Evolutionary conservation across 768 basidiomycete species (phyloP).

Genomic region (Filobasidium floriforme): DNA sequence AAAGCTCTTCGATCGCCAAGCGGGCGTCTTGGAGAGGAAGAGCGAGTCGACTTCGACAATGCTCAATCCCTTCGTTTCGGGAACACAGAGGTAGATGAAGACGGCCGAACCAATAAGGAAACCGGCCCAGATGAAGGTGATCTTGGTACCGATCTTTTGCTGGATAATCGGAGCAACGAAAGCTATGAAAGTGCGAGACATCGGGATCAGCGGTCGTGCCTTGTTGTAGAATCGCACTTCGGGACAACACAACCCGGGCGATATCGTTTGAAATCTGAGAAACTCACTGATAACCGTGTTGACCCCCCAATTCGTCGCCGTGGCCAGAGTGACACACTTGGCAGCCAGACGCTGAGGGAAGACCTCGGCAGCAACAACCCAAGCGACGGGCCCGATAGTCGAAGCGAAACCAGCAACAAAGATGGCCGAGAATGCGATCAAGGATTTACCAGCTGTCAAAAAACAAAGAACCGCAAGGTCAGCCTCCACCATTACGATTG

Average conservation of each 20-base stretch:
- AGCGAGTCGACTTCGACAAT: constrained; percentile 43
- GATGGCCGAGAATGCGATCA: constrained; percentile 45
- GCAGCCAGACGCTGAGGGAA: constrained; percentile 43
- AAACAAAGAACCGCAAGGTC: background rate
- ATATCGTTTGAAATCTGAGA: no score
- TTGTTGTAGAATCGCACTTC: background rate
- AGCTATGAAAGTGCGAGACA: constrained; percentile 35
- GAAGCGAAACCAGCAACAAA: constrained; percentile 44
- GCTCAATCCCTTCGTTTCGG: constrained; percentile 42
- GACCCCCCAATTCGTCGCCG: constrained; percentile 41
- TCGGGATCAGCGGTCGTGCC: constrained; percentile 18
- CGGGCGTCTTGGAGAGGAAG: constrained; percentile 29
- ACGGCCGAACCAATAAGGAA: constrained; percentile 34
- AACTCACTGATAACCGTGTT: constrained; percentile 9
- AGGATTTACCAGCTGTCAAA: constrained; percentile 36
- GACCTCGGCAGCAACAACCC: constrained; percentile 39
- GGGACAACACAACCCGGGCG: no score
- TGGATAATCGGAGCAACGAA: constrained; percentile 45
- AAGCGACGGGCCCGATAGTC: constrained; percentile 42
- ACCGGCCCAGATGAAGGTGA: constrained; percentile 44
- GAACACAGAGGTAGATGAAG: constrained; percentile 44
- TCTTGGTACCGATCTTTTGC: constrained; percentile 40
- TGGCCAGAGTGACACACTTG: constrained; percentile 44
- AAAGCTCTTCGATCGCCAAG: constrained; percentile 36
- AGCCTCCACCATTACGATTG: no score